Conservation (phyloP, 495 filamentous ascomycete genomes). For the Penicillium tannophilum region DNA sequence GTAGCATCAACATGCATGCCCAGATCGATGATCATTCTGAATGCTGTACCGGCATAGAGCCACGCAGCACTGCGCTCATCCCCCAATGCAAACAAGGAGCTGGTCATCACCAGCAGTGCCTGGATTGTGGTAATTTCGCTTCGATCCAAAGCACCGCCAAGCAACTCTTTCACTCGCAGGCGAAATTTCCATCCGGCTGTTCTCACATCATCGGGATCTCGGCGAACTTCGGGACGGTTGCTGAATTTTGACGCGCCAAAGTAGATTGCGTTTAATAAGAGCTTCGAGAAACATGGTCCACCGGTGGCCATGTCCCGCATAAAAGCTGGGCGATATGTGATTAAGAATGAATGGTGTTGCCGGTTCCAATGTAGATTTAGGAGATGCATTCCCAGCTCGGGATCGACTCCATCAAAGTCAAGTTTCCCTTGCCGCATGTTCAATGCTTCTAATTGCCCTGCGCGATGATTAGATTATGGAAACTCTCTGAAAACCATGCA, state of each 20-base stretch:
- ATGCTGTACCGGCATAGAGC: conserved; percentile 41
- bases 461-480: background rate
- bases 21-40: conserved; percentile 43
- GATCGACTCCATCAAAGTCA: conserved; percentile 47
- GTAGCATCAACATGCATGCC: conserved; percentile 37
- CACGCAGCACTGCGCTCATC: conserved; percentile 34
- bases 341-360: conserved; percentile 35
- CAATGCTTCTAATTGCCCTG: conserved; percentile 33
- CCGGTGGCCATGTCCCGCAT: conserved; percentile 43
- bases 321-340: conserved; percentile 42
- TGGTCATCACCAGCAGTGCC: conserved; percentile 34
- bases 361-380: conserved; percentile 44
- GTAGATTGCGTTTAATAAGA: conserved; percentile 46
- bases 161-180: conserved; percentile 30
- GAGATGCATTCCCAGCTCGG: conserved; percentile 43
- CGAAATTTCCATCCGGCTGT: conserved; percentile 34
- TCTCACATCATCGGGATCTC: conserved; percentile 27
- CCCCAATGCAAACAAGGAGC: conserved; percentile 30
- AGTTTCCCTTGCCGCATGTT: conserved; percentile 31
- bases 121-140: conserved; percentile 36
- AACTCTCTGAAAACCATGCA: background rate
- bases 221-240: conserved; percentile 31
- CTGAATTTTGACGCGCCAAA: conserved; percentile 39
- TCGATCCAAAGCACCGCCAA: conserved; percentile 26
- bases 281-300: conserved; percentile 43